A percentile compares a stretch with the other conserved stretches of the same genome.
Conservation (phyloP, 2,329 filamentous ascomycete genomes). For the Thielaviopsis populi region DNA sequence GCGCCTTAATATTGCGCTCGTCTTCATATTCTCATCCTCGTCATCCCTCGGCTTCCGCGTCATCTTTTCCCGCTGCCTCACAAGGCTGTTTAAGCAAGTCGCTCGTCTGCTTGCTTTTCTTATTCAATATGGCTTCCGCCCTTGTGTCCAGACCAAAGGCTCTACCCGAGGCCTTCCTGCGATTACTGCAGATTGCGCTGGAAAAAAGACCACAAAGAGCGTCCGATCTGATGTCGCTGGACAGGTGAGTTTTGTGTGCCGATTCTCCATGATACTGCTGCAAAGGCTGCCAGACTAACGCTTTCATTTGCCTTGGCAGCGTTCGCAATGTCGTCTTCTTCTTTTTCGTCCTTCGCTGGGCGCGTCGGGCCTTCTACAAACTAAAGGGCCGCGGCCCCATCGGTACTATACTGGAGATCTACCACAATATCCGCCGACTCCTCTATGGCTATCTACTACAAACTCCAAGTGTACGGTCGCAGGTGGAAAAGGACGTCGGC, state of each 20-base stretch:
- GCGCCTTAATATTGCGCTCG: neutral
- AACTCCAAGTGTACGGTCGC: slow-evolving; percentile 68
- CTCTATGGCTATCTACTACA: slow-evolving; percentile 76
- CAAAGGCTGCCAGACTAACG: neutral
- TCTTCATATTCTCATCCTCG: neutral
- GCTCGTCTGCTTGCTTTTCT: neutral
- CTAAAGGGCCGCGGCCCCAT: slow-evolving; percentile 77
- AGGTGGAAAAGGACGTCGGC: slow-evolving; percentile 71
- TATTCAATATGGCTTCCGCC: slow-evolving; percentile 2
- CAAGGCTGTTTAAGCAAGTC: neutral
- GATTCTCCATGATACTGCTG: neutral
- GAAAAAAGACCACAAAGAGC: slow-evolving; percentile 10
- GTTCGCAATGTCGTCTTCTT: slow-evolving; percentile 79
- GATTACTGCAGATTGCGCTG: slow-evolving; percentile 12
- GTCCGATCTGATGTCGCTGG: slow-evolving; percentile 11
- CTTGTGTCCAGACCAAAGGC: neutral
- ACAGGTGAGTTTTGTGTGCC: slow-evolving; percentile 10
- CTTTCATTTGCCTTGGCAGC: slow-evolving; percentile 28
- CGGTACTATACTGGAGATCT: slow-evolving; percentile 62
- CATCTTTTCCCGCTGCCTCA: neutral
- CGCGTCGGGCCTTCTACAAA: slow-evolving; percentile 66
- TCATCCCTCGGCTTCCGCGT: neutral
- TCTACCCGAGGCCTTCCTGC: slow-evolving; percentile 11
- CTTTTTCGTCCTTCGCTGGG: slow-evolving; percentile 72
- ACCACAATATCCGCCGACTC: slow-evolving; percentile 53